phyloP scores from a whole-genome alignment of 192 early-diverging fungal species.

The Coemansia sp. region DNA sequence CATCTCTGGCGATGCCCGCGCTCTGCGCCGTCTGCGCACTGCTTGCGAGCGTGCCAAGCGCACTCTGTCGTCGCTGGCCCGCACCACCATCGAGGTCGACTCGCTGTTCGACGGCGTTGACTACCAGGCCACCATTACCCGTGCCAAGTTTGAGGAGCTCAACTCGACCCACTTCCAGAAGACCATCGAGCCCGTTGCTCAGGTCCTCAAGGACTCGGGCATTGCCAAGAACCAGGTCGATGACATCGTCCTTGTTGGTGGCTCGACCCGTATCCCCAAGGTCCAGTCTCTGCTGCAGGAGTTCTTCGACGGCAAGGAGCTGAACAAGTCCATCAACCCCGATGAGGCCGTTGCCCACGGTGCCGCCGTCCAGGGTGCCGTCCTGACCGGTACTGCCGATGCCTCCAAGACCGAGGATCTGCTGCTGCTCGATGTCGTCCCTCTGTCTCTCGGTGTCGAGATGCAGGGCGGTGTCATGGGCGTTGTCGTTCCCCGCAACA shows the following conservation, averaged over 20 bases:
- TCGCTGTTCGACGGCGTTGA: conserved; percentile 77
- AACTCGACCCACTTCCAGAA: conserved; percentile 65
- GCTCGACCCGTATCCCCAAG: conserved; percentile 94
- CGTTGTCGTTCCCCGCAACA: conserved; percentile 82
- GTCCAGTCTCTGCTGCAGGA: conserved; percentile 77
- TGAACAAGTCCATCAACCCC: conserved; percentile 90
- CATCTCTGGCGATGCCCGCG: conserved; percentile 70
- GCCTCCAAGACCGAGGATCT: conserved; percentile 69
- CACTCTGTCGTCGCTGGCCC: conserved; percentile 71
- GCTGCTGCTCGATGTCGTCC: conserved; percentile 81
- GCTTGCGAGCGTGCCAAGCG: conserved; percentile 79
- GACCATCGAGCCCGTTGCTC: conserved; percentile 71
- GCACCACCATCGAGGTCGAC: conserved; percentile 72
- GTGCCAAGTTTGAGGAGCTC: conserved; percentile 80
- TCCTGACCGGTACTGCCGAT: conserved; percentile 69
- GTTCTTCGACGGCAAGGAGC: conserved; percentile 79
- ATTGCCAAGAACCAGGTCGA: conserved; percentile 73
- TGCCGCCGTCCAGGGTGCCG: conserved; percentile 86
- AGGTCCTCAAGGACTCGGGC: conserved; percentile 78
- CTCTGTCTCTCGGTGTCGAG: conserved; percentile 84
- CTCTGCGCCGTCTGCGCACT: conserved; percentile 74
- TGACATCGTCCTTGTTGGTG: conserved; percentile 85
- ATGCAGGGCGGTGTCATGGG: conserved; percentile 85
- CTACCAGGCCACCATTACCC: conserved; percentile 74
- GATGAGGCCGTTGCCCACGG: conserved; percentile 95